Evolutionary conservation across 2,329 filamentous ascomycete genomes (phyloP).

Genomic region (Grosmannia penicillata): DNA sequence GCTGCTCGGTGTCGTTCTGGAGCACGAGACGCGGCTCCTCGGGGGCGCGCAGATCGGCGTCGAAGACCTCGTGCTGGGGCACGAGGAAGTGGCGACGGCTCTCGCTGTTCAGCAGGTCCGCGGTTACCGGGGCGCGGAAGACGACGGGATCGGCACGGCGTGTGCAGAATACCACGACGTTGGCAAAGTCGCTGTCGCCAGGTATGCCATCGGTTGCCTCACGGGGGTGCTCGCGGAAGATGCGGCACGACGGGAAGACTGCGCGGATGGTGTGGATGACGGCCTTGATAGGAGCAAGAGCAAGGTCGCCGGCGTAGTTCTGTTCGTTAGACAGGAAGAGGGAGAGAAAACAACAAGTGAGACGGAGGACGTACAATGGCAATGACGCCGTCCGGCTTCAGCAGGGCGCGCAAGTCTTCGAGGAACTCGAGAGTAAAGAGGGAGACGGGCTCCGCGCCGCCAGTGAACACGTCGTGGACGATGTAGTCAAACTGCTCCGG

Average conservation of each 20-base stretch:
- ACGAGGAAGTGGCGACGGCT: slow-evolving; percentile 55
- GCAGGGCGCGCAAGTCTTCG: slow-evolving; percentile 49
- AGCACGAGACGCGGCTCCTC: slow-evolving; percentile 39
- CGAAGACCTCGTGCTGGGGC: slow-evolving; percentile 56
- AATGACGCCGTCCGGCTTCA: slow-evolving; percentile 67
- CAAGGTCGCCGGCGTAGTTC: slow-evolving; percentile 91
- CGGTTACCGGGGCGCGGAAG: slow-evolving; percentile 50
- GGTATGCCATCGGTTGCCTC: slow-evolving; percentile 28
- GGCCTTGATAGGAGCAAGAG: slow-evolving; percentile 58
- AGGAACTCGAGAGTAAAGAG: slow-evolving; percentile 85
- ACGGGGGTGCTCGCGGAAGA: slow-evolving; percentile 66
- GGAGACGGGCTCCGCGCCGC: slow-evolving; percentile 76
- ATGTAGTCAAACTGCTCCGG: slow-evolving; percentile 66
- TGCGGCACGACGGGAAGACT: slow-evolving; percentile 78
- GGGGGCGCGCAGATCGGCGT: slow-evolving; percentile 28
- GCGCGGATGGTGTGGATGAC: slow-evolving; percentile 68
- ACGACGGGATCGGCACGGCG: slow-evolving; percentile 31
- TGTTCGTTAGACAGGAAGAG: slow-evolving; percentile 17
- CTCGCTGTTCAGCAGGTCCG: slow-evolving; percentile 59
- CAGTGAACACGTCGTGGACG: slow-evolving; percentile 94
- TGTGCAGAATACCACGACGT: slow-evolving; percentile 90
- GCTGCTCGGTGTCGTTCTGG: slow-evolving; percentile 46
- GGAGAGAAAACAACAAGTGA: neutral
- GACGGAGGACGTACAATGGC: slow-evolving; percentile 55
- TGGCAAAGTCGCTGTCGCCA: slow-evolving; percentile 61